Percentiles rank a stretch among this genome's conserved stretches.
These are phyloP conservation scores for Pulveroboletus sp. DNA, from an alignment of 1,284 basidiomycete species.

Conservation along the genomic window DNA sequence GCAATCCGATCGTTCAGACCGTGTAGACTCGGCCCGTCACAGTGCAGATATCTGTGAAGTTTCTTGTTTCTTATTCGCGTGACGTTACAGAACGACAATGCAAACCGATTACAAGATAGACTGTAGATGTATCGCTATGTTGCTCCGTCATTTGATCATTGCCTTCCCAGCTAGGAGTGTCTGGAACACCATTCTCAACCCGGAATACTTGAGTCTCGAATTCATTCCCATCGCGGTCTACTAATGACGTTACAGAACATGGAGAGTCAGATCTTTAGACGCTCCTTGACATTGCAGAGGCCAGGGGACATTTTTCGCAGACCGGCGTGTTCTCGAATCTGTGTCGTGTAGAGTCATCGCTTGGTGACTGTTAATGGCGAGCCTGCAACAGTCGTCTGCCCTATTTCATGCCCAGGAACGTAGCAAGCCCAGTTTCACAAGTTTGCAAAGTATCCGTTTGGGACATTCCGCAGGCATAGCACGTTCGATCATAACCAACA, in stretches of 20 bases:
- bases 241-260: no score
- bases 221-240: not conserved
- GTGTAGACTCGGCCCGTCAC: conserved; percentile 9
- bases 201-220: no score
- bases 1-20: conserved; percentile 60
- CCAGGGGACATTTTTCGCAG: not conserved
- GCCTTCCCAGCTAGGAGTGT: no score
- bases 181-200: no score
- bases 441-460: no score
- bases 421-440: no score
- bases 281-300: conserved; percentile 1
- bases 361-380: no score
- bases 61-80: not conserved
- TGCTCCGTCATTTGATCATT: not conserved
- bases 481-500: no score
- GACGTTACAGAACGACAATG: not conserved
- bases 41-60: not conserved
- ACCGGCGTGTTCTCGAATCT: not conserved
- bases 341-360: not conserved
- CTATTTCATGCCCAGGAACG: no score
- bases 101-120: not conserved
- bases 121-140: not conserved
- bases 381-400: no score
- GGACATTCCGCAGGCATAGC: no score
- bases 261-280: not conserved